Conservation (phyloP, 2,329 filamentous ascomycete genomes). For the Akanthomyces muscarius region DNA sequence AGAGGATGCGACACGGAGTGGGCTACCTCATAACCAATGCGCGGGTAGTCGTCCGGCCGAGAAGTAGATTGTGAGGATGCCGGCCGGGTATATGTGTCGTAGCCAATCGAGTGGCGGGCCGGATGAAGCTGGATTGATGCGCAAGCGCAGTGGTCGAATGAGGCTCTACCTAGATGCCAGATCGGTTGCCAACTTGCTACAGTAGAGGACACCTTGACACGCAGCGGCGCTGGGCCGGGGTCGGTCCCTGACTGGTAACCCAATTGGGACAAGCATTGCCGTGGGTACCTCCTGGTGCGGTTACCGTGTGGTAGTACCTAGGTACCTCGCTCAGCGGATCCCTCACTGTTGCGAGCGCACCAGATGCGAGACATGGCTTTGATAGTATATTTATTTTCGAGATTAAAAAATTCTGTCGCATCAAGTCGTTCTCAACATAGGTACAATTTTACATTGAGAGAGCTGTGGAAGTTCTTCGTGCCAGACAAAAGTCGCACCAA, state of each 20-base stretch:
- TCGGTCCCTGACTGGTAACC: neutral
- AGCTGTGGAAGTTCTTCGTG: neutral
- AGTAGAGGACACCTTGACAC: conserved; percentile 11
- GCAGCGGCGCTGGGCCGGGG: neutral
- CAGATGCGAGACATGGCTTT: neutral
- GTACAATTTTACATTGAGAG: too few species aligned
- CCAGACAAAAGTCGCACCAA: neutral
- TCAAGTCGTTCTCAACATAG: too few species aligned
- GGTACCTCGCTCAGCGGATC: neutral
- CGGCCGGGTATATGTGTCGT: neutral
- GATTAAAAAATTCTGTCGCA: too few species aligned
- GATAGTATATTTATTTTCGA: too few species aligned
- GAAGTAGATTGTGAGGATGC: neutral
- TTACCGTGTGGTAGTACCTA: neutral
- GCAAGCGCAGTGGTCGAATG: neutral
- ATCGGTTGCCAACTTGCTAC: neutral
- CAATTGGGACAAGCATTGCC: neutral
- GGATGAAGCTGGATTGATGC: neutral
- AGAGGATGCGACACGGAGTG: neutral
- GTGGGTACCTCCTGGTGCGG: neutral
- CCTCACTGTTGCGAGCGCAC: neutral
- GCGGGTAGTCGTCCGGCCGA: neutral
- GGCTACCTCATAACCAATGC: conserved; percentile 7
- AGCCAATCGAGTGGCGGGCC: neutral
- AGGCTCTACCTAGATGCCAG: neutral